These are phyloP conservation scores for Astraeus odoratus DNA, from an alignment of 768 basidiomycete species.

Conservation along the genomic window DNA sequence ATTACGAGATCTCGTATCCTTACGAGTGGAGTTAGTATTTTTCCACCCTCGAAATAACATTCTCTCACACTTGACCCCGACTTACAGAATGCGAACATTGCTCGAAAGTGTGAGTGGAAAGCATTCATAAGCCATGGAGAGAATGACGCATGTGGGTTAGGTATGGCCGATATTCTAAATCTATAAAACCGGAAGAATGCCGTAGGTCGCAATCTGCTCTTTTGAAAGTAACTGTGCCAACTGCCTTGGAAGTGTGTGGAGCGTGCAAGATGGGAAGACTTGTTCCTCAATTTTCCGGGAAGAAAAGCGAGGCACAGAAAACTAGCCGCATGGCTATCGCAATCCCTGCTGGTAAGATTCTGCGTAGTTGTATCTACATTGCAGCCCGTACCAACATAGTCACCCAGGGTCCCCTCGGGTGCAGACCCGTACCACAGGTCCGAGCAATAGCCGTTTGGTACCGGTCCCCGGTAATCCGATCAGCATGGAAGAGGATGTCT, in stretches of 20 bases:
- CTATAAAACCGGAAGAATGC: constrained; percentile 58
- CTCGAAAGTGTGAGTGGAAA: constrained; percentile 44
- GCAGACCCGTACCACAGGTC: too few relatives aligned
- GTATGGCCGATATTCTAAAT: constrained; percentile 70
- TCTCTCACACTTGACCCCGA: neutral
- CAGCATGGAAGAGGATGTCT: too few relatives aligned
- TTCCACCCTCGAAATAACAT: constrained; percentile 40
- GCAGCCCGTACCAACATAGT: too few relatives aligned
- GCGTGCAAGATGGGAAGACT: constrained; percentile 56
- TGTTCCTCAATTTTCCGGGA: constrained; percentile 46
- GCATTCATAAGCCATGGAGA: neutral
- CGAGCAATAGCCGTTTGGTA: too few relatives aligned
- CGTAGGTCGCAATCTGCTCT: too few relatives aligned
- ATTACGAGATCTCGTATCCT: constrained; percentile 69
- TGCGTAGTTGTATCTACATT: too few relatives aligned
- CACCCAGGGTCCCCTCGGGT: too few relatives aligned
- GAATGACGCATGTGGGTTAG: constrained; percentile 28
- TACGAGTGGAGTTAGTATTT: constrained; percentile 62
- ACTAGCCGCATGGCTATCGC: too few relatives aligned
- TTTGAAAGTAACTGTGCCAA: too few relatives aligned
- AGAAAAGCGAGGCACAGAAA: constrained; percentile 21
- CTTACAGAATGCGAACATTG: constrained; percentile 27
- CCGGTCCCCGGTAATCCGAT: too few relatives aligned
- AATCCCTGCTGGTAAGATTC: too few relatives aligned
- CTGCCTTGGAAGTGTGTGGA: constrained; percentile 58